Percentiles rank a stretch among this genome's conserved stretches.
phyloP scores from a whole-genome alignment of 73 alveolate species.

The Paramecium primaurelia region DNA sequence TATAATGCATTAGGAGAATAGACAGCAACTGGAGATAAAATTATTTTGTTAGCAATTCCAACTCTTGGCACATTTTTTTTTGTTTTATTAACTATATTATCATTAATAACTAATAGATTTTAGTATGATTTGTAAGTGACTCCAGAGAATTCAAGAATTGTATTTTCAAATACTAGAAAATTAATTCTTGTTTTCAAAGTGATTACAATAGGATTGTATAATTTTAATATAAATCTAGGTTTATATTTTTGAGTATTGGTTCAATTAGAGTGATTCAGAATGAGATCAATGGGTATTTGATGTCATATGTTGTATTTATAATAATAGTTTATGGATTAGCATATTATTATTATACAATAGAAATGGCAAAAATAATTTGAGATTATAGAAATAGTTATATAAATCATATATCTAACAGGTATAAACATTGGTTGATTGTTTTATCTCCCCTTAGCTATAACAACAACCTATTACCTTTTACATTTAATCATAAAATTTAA shows the following conservation, averaged over 20 bases:
- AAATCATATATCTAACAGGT: not conserved
- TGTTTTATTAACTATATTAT: not conserved
- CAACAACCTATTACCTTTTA: constrained; percentile 39
- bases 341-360: not conserved
- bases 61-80: constrained; percentile 25
- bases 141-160: constrained; percentile 23
- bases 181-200: not conserved
- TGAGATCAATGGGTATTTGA: not conserved
- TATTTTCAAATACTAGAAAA: constrained; percentile 30
- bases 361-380: constrained; percentile 32
- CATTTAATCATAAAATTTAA: constrained; percentile 7
- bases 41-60: not conserved
- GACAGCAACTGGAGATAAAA: not conserved
- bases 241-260: constrained; percentile 11
- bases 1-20: constrained; percentile 2
- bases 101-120: constrained; percentile 33
- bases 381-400: not conserved
- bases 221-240: not conserved
- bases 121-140: constrained; percentile 24
- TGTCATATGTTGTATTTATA: constrained; percentile 21
- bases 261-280: not conserved
- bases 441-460: constrained; percentile 14
- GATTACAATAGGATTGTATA: not conserved
- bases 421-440: not conserved
- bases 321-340: constrained; percentile 24